Base-by-base conservation (phyloP, 257 asterid genomes). In the Ophiorrhiza pumila region DNA sequence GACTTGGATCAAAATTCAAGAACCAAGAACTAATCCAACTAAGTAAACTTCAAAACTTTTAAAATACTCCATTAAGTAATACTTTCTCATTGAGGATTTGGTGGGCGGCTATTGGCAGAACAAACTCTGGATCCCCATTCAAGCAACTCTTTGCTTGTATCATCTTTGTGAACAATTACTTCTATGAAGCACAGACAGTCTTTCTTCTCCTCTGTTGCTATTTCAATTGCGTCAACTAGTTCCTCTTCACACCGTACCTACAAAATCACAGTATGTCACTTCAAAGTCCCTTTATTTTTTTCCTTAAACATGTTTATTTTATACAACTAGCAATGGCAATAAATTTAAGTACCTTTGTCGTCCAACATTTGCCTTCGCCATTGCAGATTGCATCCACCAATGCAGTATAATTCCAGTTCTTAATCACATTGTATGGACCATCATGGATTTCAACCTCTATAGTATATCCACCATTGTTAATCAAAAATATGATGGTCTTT, bases 91-190 rank as follows among this genome's bases (percentile, higher is more conserved):
- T 90, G 93, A 55, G 93, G 91, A 59, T 86, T 84, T 37, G 93
- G 96, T 1, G 88, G 80, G 74, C 93, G 91, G 76, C 93, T 71
- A 57, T 87, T 87, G 65, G 91, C 91, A 6, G 91, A 81, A n/a
- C 83, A 79, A 32, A 87, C 96, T 76, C 96, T 78, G 31, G 96
- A 89, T 6, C 96, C 93, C 93, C 96, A 87, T 80, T 85, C 96
- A 3, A 89, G 90, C 41, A 89, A 85, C 75, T 86, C 95, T 80
- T 86, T 85, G 81, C 92, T 85, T 4, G 95, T 89, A 65, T 89
- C 95, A 50, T 89, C 92, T 68, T 78, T 89, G 84, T 89, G 92
- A 60, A 74, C 86, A 12, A 87, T 83, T 72, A 89, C 90, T 73
- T 89, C 96, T 1, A 89, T 87, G 83, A 89, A 89, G 74, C 96